Evolutionary conservation across 2,329 filamentous ascomycete genomes (phyloP), one percentile per base, ranked within the genome.

Genomic region (Aureobasidium sp.): DNA sequence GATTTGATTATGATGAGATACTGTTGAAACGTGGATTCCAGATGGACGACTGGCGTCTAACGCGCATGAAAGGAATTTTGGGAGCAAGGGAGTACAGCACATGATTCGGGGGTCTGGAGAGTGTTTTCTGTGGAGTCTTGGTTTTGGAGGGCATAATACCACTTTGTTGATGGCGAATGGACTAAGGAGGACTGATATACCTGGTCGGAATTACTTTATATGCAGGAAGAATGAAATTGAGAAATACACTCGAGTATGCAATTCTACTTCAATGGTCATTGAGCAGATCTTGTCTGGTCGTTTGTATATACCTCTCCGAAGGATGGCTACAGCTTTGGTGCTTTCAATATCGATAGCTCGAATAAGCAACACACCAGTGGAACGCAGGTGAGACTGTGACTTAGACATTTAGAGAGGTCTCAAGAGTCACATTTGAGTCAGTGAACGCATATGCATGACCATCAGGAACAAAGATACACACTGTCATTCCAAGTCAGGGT

Each of bases 71-170:
- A 29, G 20, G 32, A 27, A 32, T 48, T 10, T 32, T 7, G 29
- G 47, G 34, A 26, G 10, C 32, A 37, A 13, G 20, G 50, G 50
- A 36, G 50, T 52, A 52, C 32, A 26, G 32, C 36, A 51, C n/a
- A 13, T 27, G 44, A 47, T 17, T 23, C 20, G 26, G 29, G 8
- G 6, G 29, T 5, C 9, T 34, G 32, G 32, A 15, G 12, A 10
- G 20, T 34, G 48, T 51, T 51, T 37, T 7, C 20, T 29, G 5
- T 23, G 48, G 50, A 52, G 20, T 44, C 41, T 23, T 37, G 34
- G n/a, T 48, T 32, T 10, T 32, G 48, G 50, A 52, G 34, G 50
- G 50, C 50, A 39, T 52, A 52, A 52, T 52, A 52, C 50, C 50
- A 52, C 34, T 52, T 6, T 52, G n/a, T 52, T n/a, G 26, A 29